Evolutionary conservation across 805 yeast species (phyloP), one percentile per base, ranked within the genome.

Genomic region (Ogataea trehalophila): DNA sequence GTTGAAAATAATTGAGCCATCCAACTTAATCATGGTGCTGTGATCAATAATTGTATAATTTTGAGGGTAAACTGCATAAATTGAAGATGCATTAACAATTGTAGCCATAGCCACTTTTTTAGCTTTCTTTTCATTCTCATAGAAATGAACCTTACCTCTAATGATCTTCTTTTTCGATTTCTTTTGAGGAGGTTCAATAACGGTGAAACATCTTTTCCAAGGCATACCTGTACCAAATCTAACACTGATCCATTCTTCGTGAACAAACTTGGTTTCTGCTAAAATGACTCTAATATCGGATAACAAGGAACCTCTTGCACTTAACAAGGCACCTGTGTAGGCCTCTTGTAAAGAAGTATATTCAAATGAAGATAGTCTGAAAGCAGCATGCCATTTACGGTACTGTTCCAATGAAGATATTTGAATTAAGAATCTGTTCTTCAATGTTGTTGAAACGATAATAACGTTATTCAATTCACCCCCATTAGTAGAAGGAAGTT

Each of bases 161-260:
- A 72, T 55, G 65, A 75, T 54, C 58, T 67, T 65, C 68, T 77
- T 63, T 71, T 59, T 71, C 52, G 65, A 68, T 53, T 65, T 81
- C 58, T 75, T 61, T 36, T 71, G 54, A 57, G 90, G 70, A 55
- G 91, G 91, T 55, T 86, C 87, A 47, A 92, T 78, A 11, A 91
- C 96, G 3, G 96, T 92, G 71, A 79, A 94, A 61, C 97, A 92
- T 49, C 95, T 77, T 61, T 84, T 87, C 97, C 97, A 94, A 1
- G 97, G 96, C 95, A 89, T 88, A 22, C 99, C 99, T 9, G 94
- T 79, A 17, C 99, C 98, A 66, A 92, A 94, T 54, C 98, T 75
- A 16, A 94, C 95, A 63, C 90, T 79, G 39, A 86, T 90, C 97
- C 97, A 92, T 59, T 91, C 97, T 65, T 88, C 96, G 61, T 89